phyloP scores from a whole-genome alignment of 2,329 filamentous ascomycete genomes.

The Aspergillus japonicus region DNA sequence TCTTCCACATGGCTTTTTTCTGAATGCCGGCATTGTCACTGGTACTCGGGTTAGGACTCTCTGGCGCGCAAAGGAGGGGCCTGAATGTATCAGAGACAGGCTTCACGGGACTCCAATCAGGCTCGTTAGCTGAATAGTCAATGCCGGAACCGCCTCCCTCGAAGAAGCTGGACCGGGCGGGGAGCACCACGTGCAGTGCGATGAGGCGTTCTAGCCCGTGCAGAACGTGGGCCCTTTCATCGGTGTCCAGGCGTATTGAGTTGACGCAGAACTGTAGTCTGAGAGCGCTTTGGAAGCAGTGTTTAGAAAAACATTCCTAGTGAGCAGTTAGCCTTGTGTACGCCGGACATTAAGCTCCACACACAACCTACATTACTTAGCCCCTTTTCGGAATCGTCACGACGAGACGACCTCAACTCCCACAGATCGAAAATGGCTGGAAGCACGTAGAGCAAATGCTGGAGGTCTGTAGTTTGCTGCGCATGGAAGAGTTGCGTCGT shows the following conservation, averaged over 20 bases:
- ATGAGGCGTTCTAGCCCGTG: conserved; percentile 38
- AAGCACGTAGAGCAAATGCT: conserved; percentile 36
- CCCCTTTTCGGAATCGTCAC: conserved; percentile 33
- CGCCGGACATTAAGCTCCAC: neutral
- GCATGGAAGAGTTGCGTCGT: conserved; percentile 30
- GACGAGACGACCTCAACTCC: conserved; percentile 37
- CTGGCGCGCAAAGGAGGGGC: conserved; percentile 33
- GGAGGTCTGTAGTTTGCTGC: conserved; percentile 32
- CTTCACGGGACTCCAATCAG: conserved; percentile 35
- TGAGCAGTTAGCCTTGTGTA: conserved; percentile 11
- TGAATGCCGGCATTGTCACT: conserved; percentile 6
- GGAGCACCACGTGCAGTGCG: conserved; percentile 44
- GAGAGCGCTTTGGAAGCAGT: conserved; percentile 37
- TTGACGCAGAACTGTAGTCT: conserved; percentile 32
- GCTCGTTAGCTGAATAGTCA: conserved; percentile 34
- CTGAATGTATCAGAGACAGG: conserved; percentile 38
- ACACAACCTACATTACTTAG: conserved; percentile 33
- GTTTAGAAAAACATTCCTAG: conserved; percentile 32
- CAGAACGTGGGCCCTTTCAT: conserved; percentile 32
- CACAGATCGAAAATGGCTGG: conserved; percentile 38
- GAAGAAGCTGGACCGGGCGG: conserved; percentile 40
- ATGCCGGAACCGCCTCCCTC: conserved; percentile 34
- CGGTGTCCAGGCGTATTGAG: conserved; percentile 29
- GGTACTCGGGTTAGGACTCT: conserved; percentile 14
- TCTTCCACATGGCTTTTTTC: conserved; percentile 27